Percentiles rank a stretch among this genome's conserved stretches.
phyloP scores from a whole-genome alignment of 2,329 filamentous ascomycete genomes.

The Passalora sequoiae region DNA sequence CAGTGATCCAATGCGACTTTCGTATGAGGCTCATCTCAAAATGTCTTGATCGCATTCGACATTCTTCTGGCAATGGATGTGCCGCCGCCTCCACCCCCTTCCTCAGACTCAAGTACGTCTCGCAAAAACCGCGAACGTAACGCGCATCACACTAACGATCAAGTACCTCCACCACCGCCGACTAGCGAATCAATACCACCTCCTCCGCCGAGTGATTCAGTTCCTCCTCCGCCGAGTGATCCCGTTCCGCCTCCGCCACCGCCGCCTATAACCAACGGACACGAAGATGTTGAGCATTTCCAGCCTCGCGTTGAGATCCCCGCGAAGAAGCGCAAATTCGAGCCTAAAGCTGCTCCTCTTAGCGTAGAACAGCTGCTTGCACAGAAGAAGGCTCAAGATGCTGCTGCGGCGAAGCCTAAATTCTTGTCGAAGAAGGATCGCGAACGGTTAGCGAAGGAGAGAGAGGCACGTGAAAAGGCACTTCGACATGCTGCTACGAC shows the following conservation, averaged over 20 bases:
- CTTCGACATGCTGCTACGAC: slow-evolving; percentile 58
- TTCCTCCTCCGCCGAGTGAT: slow-evolving; percentile 6
- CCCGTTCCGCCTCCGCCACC: slow-evolving; percentile 4
- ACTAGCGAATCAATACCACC: not conserved
- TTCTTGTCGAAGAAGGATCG: slow-evolving; percentile 80
- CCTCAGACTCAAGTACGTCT: not conserved
- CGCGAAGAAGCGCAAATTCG: slow-evolving; percentile 48
- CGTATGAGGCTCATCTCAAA: too few relatives aligned
- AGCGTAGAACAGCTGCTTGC: slow-evolving; percentile 81
- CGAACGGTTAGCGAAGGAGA: slow-evolving; percentile 73
- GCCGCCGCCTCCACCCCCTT: slow-evolving; percentile 1
- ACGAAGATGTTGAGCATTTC: slow-evolving; percentile 4
- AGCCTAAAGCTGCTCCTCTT: slow-evolving; percentile 50
- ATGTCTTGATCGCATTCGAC: too few relatives aligned
- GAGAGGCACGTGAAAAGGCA: slow-evolving; percentile 58
- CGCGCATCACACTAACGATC: not conserved
- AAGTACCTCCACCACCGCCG: slow-evolving; percentile 5
- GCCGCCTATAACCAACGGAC: slow-evolving; percentile 3
- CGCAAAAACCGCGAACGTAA: not conserved
- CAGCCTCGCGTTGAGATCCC: slow-evolving; percentile 1
- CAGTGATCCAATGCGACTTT: too few relatives aligned
- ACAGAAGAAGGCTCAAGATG: slow-evolving; percentile 81
- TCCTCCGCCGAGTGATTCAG: slow-evolving; percentile 5
- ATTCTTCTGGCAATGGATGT: not conserved
- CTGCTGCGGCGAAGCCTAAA: slow-evolving; percentile 78